Percentiles rank a stretch among this genome's conserved stretches.
These are phyloP conservation scores for Sphaceloma murrayae DNA, from an alignment of 2,329 filamentous ascomycete species.

Conservation along the genomic window DNA sequence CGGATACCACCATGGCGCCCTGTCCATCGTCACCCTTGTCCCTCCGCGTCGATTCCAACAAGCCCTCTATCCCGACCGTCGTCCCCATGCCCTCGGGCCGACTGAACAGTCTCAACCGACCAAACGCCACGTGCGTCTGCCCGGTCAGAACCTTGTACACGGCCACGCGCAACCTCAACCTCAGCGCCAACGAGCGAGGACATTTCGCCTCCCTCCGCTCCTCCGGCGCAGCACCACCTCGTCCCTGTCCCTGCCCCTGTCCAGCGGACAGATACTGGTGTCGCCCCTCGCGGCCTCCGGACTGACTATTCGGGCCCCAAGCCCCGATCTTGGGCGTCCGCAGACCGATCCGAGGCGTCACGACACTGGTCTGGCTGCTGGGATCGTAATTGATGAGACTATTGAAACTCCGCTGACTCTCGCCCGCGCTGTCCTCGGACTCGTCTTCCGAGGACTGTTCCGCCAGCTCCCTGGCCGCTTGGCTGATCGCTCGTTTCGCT, in stretches of 20 bases:
- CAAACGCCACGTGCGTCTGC: constrained; percentile 57
- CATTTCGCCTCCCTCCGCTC: not conserved
- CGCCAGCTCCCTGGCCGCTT: constrained; percentile 17
- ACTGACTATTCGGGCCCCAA: not conserved
- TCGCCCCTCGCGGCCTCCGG: not conserved
- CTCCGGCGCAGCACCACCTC: not conserved
- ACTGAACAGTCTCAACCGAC: constrained; percentile 39
- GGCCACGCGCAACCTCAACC: constrained; percentile 59
- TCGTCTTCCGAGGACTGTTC: constrained; percentile 11
- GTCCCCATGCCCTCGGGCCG: constrained; percentile 12
- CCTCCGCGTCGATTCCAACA: no score
- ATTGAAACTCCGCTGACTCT: constrained; percentile 29
- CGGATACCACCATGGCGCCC: no score
- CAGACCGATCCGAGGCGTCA: not conserved
- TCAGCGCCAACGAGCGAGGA: constrained; percentile 52
- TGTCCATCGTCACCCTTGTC: no score
- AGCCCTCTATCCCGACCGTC: not conserved
- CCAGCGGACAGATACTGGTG: not conserved
- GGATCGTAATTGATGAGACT: constrained; percentile 40
- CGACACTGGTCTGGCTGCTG: constrained; percentile 32
- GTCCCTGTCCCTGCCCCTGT: not conserved
- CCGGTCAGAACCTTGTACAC: constrained; percentile 67
- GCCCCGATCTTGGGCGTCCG: not conserved
- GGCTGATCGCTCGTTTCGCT: constrained; percentile 23
- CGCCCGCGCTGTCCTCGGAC: constrained; percentile 8